These are phyloP conservation scores for Gnetum montanum DNA, from an alignment of 75 land plant genomes.

Conservation along the genomic window DNA sequence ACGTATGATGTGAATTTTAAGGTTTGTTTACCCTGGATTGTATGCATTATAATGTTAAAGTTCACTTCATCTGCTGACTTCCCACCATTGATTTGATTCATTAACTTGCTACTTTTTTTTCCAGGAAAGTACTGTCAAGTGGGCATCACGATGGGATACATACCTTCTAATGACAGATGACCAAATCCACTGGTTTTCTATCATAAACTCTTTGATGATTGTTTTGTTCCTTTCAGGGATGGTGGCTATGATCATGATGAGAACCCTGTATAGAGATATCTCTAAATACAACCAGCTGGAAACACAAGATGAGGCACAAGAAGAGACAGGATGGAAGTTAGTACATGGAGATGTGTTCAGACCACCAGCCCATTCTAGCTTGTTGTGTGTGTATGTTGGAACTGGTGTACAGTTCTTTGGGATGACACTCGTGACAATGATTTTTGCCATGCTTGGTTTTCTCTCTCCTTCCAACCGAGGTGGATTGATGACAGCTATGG, in stretches of 20 bases:
- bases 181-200: constrained; percentile 74
- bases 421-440: constrained; percentile 49
- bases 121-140: constrained; percentile 48
- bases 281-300: constrained; percentile 68
- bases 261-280: constrained; percentile 73
- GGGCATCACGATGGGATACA: constrained; percentile 79
- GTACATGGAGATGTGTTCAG: constrained; percentile 60
- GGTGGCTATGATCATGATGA: constrained; percentile 81
- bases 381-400: constrained; percentile 45
- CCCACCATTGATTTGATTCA: background rate
- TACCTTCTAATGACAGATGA: constrained; percentile 64
- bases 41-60: background rate
- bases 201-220: constrained; percentile 62
- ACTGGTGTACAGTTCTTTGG: constrained; percentile 52
- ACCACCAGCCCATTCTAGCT: constrained; percentile 29
- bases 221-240: constrained; percentile 66
- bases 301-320: constrained; percentile 68
- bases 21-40: constrained; percentile 40
- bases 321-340: constrained; percentile 76
- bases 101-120: background rate
- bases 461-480: constrained; percentile 46
- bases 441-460: constrained; percentile 40
- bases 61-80: background rate
- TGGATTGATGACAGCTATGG: constrained; percentile 49
- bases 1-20: constrained; percentile 77